A percentile compares a stretch with the other conserved stretches of the same genome.
Conservation (phyloP, 1,284 basidiomycete species). For the Leucoagaricus sp. region DNA sequence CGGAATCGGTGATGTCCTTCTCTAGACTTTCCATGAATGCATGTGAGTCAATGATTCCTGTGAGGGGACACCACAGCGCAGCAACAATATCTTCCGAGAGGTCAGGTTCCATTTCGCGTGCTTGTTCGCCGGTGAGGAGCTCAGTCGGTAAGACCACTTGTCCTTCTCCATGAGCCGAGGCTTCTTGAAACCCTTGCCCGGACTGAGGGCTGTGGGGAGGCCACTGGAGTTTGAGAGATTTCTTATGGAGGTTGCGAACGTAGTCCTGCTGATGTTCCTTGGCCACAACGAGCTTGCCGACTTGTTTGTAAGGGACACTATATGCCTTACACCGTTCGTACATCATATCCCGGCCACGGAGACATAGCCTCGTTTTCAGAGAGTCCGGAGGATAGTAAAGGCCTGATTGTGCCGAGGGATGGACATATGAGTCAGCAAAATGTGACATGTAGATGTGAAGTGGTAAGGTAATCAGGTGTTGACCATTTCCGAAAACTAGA, state of each 20-base stretch:
- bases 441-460: background rate
- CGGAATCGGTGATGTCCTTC: slow-evolving; percentile 73
- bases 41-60: slow-evolving; percentile 93
- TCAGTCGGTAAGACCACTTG: slow-evolving; percentile 56
- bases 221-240: slow-evolving; percentile 57
- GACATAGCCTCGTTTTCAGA: slow-evolving; percentile 85
- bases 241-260: slow-evolving; percentile 67
- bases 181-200: background rate
- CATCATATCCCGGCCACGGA: slow-evolving; percentile 84
- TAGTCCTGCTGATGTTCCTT: slow-evolving; percentile 66
- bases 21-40: slow-evolving; percentile 79
- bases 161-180: too few species aligned
- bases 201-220: slow-evolving; percentile 30
- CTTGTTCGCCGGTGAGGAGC: slow-evolving; percentile 74
- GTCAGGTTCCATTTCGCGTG: slow-evolving; percentile 80
- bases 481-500: too few species aligned
- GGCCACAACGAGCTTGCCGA: slow-evolving; percentile 90
- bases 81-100: slow-evolving; percentile 70
- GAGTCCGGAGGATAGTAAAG: slow-evolving; percentile 85
- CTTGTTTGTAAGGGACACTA: slow-evolving; percentile 71
- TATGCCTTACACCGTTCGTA: slow-evolving; percentile 77
- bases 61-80: slow-evolving; percentile 84
- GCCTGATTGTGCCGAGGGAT: slow-evolving; percentile 38
- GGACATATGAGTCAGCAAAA: background rate
- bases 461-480: too few species aligned